Evolutionary conservation across 2,329 filamentous ascomycete genomes (phyloP), one percentile per base, ranked within the genome.

Genomic region (Laburnicola sp.): DNA sequence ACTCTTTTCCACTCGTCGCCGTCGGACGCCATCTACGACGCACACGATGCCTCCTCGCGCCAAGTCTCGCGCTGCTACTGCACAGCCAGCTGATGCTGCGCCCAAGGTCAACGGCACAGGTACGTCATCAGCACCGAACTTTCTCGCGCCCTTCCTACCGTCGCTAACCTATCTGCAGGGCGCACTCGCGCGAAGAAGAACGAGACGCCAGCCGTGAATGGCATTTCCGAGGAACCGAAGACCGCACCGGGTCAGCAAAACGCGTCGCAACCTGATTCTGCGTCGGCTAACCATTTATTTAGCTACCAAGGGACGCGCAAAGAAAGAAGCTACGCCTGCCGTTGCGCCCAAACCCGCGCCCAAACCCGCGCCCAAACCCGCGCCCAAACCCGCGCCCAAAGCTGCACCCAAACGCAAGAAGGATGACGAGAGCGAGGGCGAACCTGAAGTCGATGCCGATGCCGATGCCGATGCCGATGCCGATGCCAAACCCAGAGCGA

Each of bases 101-200:
- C 57, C 22, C 66, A 66, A 51, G 59, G 51, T 62, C 52, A 73
- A 65, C 59, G 62, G 69, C 53, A 62, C 69, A 16, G 62, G 66
- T 66, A 68, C 50, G 64, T 64, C 58, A 54, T 53, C 53, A 41
- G 45, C 45, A 40, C 46, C 22, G 45, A 47, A 43, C 44, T 46
- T 31, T 43, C 41, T 40, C 49, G 48, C 55, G 51, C 45, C 49
- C 54, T 43, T 38, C 62, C 63, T 44, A 65, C 47, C 16, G 32
- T 30, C 30, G 42, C 42, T 45, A 28, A 53, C 39, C 27, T 39
- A 62, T 59, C 42, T 21, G 53, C 56, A 52, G 57, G 46, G 47
- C 61, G 62, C 45, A 53, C 58, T 31, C 66, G 68, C 61, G 50
- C 65, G 46, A 66, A 63, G 54, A 60, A 67, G 48, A 59, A 60